Evolutionary conservation across 2,329 filamentous ascomycete species (phyloP).

Genomic region (Camptophora hylomeconis): DNA sequence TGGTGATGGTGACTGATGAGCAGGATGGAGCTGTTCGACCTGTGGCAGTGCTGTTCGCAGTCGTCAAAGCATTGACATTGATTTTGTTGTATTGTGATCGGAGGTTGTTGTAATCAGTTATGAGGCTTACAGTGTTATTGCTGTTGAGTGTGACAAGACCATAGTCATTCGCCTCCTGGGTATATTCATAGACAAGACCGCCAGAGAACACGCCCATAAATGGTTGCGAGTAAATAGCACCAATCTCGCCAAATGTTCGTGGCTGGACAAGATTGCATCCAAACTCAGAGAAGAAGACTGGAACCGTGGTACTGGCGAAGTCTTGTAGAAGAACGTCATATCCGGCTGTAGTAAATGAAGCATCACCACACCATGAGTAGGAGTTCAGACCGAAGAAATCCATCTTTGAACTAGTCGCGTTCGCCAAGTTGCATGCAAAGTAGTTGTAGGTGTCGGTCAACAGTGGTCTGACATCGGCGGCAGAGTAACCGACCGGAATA

Average conservation of each 20-base stretch:
- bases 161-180: conserved; percentile 34
- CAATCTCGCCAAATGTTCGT: conserved; percentile 48
- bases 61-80: conserved; percentile 55
- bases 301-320: conserved; percentile 45
- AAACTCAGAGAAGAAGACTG: conserved; percentile 56
- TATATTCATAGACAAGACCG: conserved; percentile 41
- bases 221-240: conserved; percentile 43
- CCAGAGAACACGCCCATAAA: conserved; percentile 48
- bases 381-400: conserved; percentile 57
- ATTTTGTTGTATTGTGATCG: conserved; percentile 62
- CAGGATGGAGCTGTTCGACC: conserved; percentile 50
- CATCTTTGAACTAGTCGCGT: conserved; percentile 38
- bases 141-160: conserved; percentile 48
- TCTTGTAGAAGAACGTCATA: conserved; percentile 46
- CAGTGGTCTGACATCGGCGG: conserved; percentile 50
- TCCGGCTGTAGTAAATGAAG: conserved; percentile 39
- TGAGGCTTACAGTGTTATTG: conserved; percentile 45
- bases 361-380: conserved; percentile 55
- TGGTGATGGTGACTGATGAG: conserved; percentile 50
- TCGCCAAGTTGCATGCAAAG: conserved; percentile 41
- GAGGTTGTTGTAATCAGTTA: conserved; percentile 59
- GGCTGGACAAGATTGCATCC: conserved; percentile 48
- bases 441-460: conserved; percentile 49
- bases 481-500: conserved; percentile 57
- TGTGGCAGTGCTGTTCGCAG: conserved; percentile 44